Base-by-base conservation (phyloP, 2,329 filamentous ascomycete genomes). In the Xylariaceae sp. region DNA sequence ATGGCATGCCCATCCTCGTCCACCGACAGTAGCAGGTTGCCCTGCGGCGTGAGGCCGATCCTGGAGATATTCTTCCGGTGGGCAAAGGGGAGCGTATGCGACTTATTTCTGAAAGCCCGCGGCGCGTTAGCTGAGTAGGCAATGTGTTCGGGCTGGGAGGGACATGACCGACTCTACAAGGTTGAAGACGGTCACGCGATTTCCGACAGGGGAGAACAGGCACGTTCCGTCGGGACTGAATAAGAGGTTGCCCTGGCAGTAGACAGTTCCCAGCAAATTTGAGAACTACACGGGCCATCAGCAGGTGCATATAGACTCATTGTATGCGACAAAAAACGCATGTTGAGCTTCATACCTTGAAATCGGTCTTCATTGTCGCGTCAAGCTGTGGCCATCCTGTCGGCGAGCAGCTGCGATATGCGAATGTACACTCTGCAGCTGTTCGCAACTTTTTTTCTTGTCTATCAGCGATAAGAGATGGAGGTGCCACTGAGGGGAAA, bases 151-250 rank as follows among this genome's bases (percentile, higher is more conserved):
- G n/a, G 15, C 5, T 6, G 11, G 12, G 10, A 13, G 9, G 13
- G 14, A 29, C 21, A 19, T 22, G 19, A 53, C 73, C 52, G 74
- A 94, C 88, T 96, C 89, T 52, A 95, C 83, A 29, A 98, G 72
- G 58, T 98, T 90, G 61, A 98, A 98, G 33, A 96, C 83, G 2
- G 90, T 87, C 41, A 98, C 88, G 56, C 88, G 74, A 64, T 96
- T 98, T 57, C 92, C 92, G 33, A 98, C 92, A 6, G 92, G 93
- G 28, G 92, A 98, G 53, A 93, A 85, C 46, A 98, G 75, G 64
- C 87, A 90, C 52, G 86, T 92, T 57, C 93, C 93, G 75, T 98
- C 90, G 41, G 89, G 87, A 52, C 86, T 93, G 69, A 93, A 98
- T 57, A 95, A 75, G 54, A 98, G 76, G 60, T 96, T 98, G 64